phyloP scores from a whole-genome alignment of 768 basidiomycete genomes.

The Cystofilobasidium ferigula region DNA sequence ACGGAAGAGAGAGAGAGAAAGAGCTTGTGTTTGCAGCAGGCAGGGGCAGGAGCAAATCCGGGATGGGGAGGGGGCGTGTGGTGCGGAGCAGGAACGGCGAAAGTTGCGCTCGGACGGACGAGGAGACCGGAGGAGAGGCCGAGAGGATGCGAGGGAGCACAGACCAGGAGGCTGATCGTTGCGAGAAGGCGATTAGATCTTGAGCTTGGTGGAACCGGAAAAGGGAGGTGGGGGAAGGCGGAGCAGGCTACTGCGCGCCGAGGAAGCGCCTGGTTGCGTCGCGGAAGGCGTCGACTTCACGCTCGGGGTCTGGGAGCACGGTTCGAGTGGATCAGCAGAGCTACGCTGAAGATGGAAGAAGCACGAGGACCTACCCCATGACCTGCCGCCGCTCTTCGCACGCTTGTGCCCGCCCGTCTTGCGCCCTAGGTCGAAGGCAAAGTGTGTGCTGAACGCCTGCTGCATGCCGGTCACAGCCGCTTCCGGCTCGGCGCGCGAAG shows the following conservation, averaged over 20 bases:
- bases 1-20: too few relatives aligned
- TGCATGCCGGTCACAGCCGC: too few relatives aligned
- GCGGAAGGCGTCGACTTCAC: conserved; percentile 1
- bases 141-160: neutral
- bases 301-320: neutral
- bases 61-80: too few relatives aligned
- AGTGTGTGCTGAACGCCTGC: neutral
- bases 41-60: too few relatives aligned
- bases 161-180: neutral
- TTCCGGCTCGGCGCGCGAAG: neutral
- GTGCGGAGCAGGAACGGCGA: too few relatives aligned
- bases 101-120: too few relatives aligned
- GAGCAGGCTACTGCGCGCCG: neutral
- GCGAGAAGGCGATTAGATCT: neutral
- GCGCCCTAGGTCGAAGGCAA: neutral
- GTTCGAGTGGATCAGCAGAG: neutral
- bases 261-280: neutral
- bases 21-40: too few relatives aligned
- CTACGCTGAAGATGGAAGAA: too few relatives aligned
- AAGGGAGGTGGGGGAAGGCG: neutral
- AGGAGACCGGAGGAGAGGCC: neutral
- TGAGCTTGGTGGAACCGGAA: too few relatives aligned
- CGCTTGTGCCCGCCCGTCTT: neutral
- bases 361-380: neutral
- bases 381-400: neutral